phyloP scores from a whole-genome alignment of 148 eudicot genomes.

The Cornus florida region DNA sequence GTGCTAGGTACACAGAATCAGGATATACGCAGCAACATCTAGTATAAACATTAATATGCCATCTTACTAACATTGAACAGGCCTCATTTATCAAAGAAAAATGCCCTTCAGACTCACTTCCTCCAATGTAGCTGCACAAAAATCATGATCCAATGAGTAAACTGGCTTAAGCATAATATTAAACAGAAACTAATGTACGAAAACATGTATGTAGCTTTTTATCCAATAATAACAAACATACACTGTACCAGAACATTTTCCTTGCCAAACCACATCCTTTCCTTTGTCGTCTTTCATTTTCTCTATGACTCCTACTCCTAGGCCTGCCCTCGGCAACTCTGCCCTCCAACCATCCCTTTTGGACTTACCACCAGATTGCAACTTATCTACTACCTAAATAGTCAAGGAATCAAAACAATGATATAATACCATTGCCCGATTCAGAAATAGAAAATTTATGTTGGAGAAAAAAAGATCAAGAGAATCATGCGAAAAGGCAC shows the following conservation, averaged over 20 bases:
- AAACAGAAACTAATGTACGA: neutral
- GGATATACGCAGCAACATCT: neutral
- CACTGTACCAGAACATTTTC: conserved; percentile 99
- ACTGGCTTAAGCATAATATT: neutral
- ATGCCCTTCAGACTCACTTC: conserved; percentile 84
- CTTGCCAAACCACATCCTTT: conserved; percentile 89
- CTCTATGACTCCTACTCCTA: conserved; percentile 58
- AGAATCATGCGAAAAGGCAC: neutral
- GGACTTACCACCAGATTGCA: conserved; percentile 79
- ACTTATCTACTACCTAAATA: conserved; percentile 77
- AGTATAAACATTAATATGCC: neutral
- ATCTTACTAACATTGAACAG: conserved; percentile 84
- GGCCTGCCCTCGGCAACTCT: conserved; percentile 69
- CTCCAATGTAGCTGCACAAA: conserved; percentile 86
- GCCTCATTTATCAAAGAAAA: conserved; percentile 94
- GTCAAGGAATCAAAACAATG: conserved; percentile 11
- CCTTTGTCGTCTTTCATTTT: conserved; percentile 67
- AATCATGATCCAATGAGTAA: conserved; percentile 6
- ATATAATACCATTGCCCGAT: conserved; percentile 6
- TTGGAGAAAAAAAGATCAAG: neutral
- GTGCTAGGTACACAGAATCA: neutral
- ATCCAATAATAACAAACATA: conserved; percentile 41
- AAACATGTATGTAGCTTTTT: neutral
- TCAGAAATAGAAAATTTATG: conserved; percentile 1
- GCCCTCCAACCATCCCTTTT: conserved; percentile 80